A percentile compares a stretch with the other conserved stretches of the same genome.
Conservation (phyloP, 176 grass and related monocot species). For the Puya raimondii region DNA sequence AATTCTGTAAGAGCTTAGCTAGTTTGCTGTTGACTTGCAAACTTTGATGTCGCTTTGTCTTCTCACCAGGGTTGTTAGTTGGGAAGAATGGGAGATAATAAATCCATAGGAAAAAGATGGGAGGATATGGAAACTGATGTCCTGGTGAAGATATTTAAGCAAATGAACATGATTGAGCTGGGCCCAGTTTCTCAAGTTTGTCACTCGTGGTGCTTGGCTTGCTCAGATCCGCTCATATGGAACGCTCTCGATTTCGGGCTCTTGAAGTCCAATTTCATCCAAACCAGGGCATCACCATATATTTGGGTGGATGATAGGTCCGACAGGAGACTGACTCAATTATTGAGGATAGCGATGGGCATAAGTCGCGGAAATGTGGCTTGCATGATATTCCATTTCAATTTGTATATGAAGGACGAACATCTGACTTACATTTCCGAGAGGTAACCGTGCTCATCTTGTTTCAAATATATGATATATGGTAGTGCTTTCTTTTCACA, state of each 20-base stretch:
- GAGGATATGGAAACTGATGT: constrained; percentile 99
- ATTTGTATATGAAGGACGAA: constrained; percentile 95
- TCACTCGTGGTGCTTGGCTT: constrained; percentile 60
- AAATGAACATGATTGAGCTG: constrained; percentile 81
- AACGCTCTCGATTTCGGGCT: constrained; percentile 72
- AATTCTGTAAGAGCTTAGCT: too few species aligned
- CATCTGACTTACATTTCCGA: constrained; percentile 78
- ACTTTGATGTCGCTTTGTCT: constrained; percentile 6
- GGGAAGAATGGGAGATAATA: constrained; percentile 58
- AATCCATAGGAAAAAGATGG: constrained; percentile 75
- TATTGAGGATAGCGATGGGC: constrained; percentile 72
- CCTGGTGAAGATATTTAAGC: constrained; percentile 93
- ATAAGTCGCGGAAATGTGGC: constrained; percentile 58
- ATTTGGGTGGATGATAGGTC: constrained; percentile 88
- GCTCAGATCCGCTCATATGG: constrained; percentile 95
- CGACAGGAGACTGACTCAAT: constrained; percentile 63
- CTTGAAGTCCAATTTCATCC: constrained; percentile 84
- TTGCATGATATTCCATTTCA: constrained; percentile 93
- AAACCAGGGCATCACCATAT: constrained; percentile 75
- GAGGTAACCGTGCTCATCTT: constrained; percentile 46
- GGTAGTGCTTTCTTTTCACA: not conserved
- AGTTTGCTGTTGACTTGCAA: too few species aligned
- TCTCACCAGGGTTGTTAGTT: constrained; percentile 21
- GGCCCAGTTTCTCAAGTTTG: constrained; percentile 82
- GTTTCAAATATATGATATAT: not conserved